Conservation (phyloP, 2,329 filamentous ascomycete species). For the Albophoma yamanashiensis region DNA sequence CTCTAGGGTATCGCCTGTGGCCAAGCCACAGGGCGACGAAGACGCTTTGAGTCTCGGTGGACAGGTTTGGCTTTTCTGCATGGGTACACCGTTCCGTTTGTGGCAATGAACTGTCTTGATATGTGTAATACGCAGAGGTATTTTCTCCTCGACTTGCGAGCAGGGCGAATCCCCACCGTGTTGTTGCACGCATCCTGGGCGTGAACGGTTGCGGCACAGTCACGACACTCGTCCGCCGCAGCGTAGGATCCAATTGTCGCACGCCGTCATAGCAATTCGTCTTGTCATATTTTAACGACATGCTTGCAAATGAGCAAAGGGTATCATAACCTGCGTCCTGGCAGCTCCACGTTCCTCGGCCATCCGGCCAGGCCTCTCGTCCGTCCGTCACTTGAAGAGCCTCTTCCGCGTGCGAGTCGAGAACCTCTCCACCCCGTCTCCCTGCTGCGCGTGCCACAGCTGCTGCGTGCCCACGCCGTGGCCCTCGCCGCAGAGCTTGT, state of each 20-base stretch:
- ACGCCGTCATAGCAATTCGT: background rate
- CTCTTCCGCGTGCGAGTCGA: conserved; percentile 39
- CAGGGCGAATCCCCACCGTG: no score
- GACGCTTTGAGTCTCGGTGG: background rate
- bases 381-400: conserved; percentile 35
- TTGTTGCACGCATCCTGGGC: background rate
- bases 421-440: conserved; percentile 50
- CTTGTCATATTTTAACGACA: background rate
- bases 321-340: background rate
- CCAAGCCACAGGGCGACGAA: background rate
- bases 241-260: background rate
- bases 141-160: no score
- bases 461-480: conserved; percentile 50
- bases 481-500: conserved; percentile 52
- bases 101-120: background rate
- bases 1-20: background rate
- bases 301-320: background rate
- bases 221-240: background rate
- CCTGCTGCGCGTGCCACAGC: conserved; percentile 50
- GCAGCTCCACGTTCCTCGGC: background rate
- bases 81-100: background rate
- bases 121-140: no score
- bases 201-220: no score
- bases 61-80: background rate
- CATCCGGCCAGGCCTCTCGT: background rate